Conservation (phyloP, 164 flowering plant genomes). For the Macadamia tetraphylla region DNA sequence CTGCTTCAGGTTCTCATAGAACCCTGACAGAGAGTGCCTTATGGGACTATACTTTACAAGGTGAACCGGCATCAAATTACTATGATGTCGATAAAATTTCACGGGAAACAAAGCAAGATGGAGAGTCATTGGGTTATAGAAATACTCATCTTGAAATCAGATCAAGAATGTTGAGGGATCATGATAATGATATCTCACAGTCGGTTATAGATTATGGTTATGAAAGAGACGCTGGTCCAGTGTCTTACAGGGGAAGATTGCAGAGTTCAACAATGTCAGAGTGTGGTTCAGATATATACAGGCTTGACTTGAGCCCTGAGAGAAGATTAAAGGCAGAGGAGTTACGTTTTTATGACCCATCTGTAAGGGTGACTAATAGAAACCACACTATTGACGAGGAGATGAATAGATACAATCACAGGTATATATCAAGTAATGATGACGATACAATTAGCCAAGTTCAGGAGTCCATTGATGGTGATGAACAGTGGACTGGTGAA, state of each 20-base stretch:
- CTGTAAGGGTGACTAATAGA: constrained; percentile 16
- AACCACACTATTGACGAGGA: constrained; percentile 19
- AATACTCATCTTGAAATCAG: constrained; percentile 18
- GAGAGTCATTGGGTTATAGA: constrained; percentile 21
- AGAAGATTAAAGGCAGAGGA: constrained; percentile 17
- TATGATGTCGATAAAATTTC: constrained; percentile 12
- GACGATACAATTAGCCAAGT: constrained; percentile 13
- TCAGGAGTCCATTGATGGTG: constrained; percentile 9
- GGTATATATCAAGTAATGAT: constrained; percentile 15
- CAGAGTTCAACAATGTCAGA: constrained; percentile 12
- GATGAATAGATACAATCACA: constrained; percentile 13
- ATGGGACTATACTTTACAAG: constrained; percentile 23
- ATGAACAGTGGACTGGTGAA: constrained; percentile 16
- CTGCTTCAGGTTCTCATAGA: constrained; percentile 13
- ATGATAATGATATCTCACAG: constrained; percentile 12
- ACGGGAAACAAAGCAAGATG: constrained; percentile 12
- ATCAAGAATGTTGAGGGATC: constrained; percentile 2
- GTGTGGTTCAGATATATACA: constrained; percentile 13
- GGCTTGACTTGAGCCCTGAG: constrained; percentile 13
- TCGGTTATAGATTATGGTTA: constrained; percentile 19
- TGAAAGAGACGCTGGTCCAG: constrained; percentile 20
- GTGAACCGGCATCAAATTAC: constrained; percentile 12
- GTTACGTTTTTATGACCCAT: constrained; percentile 13
- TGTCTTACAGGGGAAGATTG: constrained; percentile 17
- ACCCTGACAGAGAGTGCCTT: constrained; percentile 8